phyloP scores from a whole-genome alignment of 768 basidiomycete species.

The Antrodiella citrinella region DNA sequence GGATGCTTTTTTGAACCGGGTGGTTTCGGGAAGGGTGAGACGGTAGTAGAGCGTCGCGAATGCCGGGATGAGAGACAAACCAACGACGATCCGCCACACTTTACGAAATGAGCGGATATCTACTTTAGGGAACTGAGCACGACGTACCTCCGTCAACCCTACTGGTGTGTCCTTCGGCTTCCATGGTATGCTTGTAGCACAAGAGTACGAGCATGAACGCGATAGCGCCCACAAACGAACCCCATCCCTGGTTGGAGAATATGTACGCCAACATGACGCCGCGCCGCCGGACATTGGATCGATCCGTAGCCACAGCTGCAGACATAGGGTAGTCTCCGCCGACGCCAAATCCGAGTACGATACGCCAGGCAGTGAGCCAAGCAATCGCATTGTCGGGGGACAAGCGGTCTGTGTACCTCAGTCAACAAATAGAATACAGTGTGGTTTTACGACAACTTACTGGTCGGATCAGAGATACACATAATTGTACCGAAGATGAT shows the following conservation, averaged over 20 bases:
- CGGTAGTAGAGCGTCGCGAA: slow-evolving; percentile 71
- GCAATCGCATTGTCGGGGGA: not conserved
- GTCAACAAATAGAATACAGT: slow-evolving; percentile 54
- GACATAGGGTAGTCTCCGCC: slow-evolving; percentile 80
- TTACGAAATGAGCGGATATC: not conserved
- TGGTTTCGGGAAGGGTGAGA: slow-evolving; percentile 63
- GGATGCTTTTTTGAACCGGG: slow-evolving; percentile 34
- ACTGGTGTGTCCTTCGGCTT: slow-evolving; percentile 42
- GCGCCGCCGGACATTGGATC: slow-evolving; percentile 54
- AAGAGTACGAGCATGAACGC: slow-evolving; percentile 56
- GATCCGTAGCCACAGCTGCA: slow-evolving; percentile 59
- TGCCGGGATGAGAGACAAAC: slow-evolving; percentile 69
- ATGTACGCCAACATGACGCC: slow-evolving; percentile 73
- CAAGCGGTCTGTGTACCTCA: not conserved
- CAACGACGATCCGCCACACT: slow-evolving; percentile 71
- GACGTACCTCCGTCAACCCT: slow-evolving; percentile 64
- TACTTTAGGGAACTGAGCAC: not conserved
- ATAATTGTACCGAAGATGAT: slow-evolving; percentile 70
- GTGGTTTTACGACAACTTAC: slow-evolving; percentile 51
- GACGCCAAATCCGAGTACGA: slow-evolving; percentile 69
- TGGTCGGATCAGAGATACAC: slow-evolving; percentile 31
- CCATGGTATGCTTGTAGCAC: slow-evolving; percentile 57
- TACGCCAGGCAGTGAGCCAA: slow-evolving; percentile 28
- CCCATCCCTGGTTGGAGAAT: slow-evolving; percentile 76
- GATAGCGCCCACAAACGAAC: slow-evolving; percentile 55